phyloP scores from a whole-genome alignment of 2,329 filamentous ascomycete species.

The Chrysosporium keratinophilum region DNA sequence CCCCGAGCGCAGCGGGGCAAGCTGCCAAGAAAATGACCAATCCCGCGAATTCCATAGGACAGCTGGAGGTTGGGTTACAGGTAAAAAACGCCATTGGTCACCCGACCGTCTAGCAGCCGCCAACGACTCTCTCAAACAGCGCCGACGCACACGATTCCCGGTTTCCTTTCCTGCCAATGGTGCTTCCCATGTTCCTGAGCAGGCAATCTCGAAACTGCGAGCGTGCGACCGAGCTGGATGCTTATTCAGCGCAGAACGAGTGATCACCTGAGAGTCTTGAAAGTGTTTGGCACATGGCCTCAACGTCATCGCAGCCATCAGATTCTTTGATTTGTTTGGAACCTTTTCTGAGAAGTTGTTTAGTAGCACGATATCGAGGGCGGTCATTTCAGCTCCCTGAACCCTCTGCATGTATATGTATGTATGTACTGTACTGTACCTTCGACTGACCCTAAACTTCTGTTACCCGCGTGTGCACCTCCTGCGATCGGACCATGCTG shows the following conservation, averaged over 20 bases:
- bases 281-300: not conserved
- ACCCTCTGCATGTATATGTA: not conserved
- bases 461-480: not conserved
- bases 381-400: not conserved
- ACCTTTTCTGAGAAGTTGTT: not conserved
- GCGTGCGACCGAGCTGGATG: not conserved
- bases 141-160: not conserved
- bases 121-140: not conserved
- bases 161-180: not conserved
- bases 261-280: conserved; percentile 7
- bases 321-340: not conserved
- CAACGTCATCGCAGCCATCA: conserved; percentile 5
- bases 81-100: conserved; percentile 33
- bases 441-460: not conserved
- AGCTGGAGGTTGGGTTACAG: not conserved
- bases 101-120: conserved; percentile 23
- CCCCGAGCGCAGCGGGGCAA: not conserved
- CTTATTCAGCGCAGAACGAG: not conserved
- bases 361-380: not conserved
- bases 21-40: not conserved
- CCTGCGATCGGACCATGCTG: not conserved
- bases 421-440: not conserved
- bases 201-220: not conserved
- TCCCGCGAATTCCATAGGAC: not conserved
- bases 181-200: conserved; percentile 2